Evolutionary conservation across 2,329 filamentous ascomycete genomes (phyloP).

Genomic region (Cordyceps javanica): DNA sequence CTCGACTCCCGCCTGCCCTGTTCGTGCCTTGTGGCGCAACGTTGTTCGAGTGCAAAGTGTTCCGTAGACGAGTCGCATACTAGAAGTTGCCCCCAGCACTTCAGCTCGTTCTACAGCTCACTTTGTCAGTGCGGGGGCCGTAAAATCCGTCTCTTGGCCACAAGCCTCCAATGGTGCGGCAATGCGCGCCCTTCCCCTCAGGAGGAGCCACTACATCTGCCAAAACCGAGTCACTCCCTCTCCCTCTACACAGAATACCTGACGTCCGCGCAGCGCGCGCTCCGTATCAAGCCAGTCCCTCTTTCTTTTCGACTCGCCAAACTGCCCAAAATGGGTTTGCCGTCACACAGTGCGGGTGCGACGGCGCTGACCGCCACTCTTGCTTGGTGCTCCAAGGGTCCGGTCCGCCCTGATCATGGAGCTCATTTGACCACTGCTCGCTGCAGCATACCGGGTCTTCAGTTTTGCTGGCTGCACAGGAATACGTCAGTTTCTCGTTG

Average conservation of each 20-base stretch:
- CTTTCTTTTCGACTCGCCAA: not conserved
- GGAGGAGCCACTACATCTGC: not conserved
- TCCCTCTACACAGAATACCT: not conserved
- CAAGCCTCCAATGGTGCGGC: not conserved
- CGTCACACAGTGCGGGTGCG: slow-evolving; percentile 6
- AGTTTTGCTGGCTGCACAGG: slow-evolving; percentile 7
- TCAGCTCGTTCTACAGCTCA: not conserved
- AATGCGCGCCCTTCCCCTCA: not conserved
- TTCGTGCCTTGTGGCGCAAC: slow-evolving; percentile 1
- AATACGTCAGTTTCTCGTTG: not conserved
- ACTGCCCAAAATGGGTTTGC: slow-evolving; percentile 2
- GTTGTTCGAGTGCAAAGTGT: not conserved
- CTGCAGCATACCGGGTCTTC: not conserved
- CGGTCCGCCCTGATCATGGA: not conserved
- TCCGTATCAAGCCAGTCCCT: not conserved
- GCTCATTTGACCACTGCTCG: not conserved
- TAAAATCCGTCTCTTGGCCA: not conserved
- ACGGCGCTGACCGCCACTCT: slow-evolving; percentile 13
- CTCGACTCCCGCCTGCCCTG: not conserved
- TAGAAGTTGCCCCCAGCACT: not conserved
- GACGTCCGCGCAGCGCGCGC: not conserved
- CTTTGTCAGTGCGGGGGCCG: not conserved
- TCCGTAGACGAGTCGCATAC: too few species aligned
- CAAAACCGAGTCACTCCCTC: slow-evolving; percentile 1
- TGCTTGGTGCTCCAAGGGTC: not conserved